Evolutionary conservation across 2,329 filamentous ascomycete species (phyloP), one percentile per base, ranked within the genome.

Genomic region (Fusarium staphyleae): DNA sequence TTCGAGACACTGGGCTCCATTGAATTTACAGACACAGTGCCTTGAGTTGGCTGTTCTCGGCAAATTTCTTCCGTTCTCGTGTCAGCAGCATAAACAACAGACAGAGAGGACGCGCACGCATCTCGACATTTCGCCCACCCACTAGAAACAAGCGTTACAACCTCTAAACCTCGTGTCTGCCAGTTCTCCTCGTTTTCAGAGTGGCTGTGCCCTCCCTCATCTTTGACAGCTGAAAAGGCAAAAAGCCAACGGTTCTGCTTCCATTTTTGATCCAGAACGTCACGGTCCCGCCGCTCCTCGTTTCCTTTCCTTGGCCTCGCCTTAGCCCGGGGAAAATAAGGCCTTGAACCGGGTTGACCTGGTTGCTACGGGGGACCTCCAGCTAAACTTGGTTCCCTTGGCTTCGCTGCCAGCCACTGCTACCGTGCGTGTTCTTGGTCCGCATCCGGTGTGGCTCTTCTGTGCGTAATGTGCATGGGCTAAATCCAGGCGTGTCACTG

Each of bases 361-460:
- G 39, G 62, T 66, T 63, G 56, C 62, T 43, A 45, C 55, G 62
- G 57, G 55, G 60, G 62, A 48, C 54, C 44, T 53, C 19, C 49
- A 57, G 52, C 64, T 66, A 62, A 58, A 60, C 47, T 52, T 57
- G 62, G 49, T 32, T 48, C 28, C 10, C 8, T 9, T 29, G 28
- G 28, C 35, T 45, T 54, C 48, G 32, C 42, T 40, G 33, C 28
- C 13, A 10, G n/a, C 41, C 42, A 35, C 29, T 15, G 29, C 18
- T 33, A 48, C 35, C 18, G 35, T 48, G 28, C 51, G 52, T 52
- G 57, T 54, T 55, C 49, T 64, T 55, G 62, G 53, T 50, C 62
- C 58, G 53, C 62, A 58, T 67, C 62, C 51, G 64, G 60, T 55
- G 48, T 65, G 64, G 54, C 57, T 57, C 54, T 16, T 26, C 22